Conservation (phyloP, 805 yeast genomes). For the Candida succiphila region DNA sequence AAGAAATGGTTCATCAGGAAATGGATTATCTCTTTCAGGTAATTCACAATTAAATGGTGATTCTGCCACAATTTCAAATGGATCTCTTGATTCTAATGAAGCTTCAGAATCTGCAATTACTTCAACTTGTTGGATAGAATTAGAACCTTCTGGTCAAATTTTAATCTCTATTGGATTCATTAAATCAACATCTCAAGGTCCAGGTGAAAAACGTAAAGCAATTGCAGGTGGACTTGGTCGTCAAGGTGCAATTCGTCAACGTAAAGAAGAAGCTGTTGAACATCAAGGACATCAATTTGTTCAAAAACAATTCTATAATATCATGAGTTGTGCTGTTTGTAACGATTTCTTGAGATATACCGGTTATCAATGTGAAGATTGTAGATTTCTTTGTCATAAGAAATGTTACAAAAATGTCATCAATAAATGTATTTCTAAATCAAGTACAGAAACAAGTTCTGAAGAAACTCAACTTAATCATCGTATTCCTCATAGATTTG, state of each 20-base stretch:
- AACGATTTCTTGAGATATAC: slow-evolving; percentile 86
- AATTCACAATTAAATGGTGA: neutral
- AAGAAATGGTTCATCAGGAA: neutral
- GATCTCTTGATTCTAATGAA: slow-evolving; percentile 2
- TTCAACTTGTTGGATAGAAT: slow-evolving; percentile 75
- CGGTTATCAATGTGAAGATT: slow-evolving; percentile 83
- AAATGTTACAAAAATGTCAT: slow-evolving; percentile 75
- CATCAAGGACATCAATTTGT: slow-evolving; percentile 97
- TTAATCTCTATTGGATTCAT: slow-evolving; percentile 70
- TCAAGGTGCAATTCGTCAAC: slow-evolving; percentile 95
- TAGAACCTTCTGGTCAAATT: slow-evolving; percentile 93
- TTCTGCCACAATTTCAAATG: neutral
- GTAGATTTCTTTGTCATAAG: slow-evolving; percentile 71
- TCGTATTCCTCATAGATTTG: slow-evolving; percentile 94
- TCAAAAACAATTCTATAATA: slow-evolving; percentile 88
- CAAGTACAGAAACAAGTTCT: slow-evolving; percentile 56
- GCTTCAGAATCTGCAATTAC: slow-evolving; percentile 22
- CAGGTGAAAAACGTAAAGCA: slow-evolving; percentile 37
- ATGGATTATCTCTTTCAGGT: slow-evolving; percentile 2
- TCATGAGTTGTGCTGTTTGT: slow-evolving; percentile 96
- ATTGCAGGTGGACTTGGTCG: slow-evolving; percentile 69
- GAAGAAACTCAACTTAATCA: slow-evolving; percentile 84
- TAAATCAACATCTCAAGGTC: slow-evolving; percentile 38
- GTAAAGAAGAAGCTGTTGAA: slow-evolving; percentile 84
- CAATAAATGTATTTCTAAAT: slow-evolving; percentile 73